phyloP scores from a whole-genome alignment of 2,329 filamentous ascomycete species.

The Trichoderma pleuroti region DNA sequence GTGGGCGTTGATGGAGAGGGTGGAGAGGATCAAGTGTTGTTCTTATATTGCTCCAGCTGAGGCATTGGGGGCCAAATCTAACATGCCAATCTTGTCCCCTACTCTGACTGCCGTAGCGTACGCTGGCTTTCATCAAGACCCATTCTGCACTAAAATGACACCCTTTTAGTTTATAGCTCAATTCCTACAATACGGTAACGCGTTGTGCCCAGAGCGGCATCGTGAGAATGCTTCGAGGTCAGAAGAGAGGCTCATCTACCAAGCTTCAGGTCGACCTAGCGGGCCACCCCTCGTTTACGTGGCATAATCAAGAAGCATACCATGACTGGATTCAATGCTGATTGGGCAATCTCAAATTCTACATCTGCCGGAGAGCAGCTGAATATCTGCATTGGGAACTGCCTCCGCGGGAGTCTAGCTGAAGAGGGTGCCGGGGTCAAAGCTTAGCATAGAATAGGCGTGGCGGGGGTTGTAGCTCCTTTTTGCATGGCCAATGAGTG shows the following conservation, averaged over 20 bases:
- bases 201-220: neutral
- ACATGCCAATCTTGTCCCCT: neutral
- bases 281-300: neutral
- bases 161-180: neutral
- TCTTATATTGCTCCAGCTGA: neutral
- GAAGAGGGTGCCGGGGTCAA: neutral
- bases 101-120: neutral
- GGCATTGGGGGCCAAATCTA: neutral
- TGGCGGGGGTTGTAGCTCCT: neutral
- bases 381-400: neutral
- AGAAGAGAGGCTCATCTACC: neutral
- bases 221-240: neutral
- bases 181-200: neutral
- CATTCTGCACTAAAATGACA: neutral
- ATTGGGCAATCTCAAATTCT: neutral
- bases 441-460: neutral
- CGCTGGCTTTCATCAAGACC: neutral
- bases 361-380: neutral
- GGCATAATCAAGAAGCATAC: neutral
- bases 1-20: neutral
- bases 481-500: neutral
- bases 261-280: neutral
- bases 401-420: neutral
- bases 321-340: neutral
- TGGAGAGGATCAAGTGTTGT: neutral